These are phyloP conservation scores for Quercus robur DNA, from an alignment of 306 rosid species.

Conservation along the genomic window DNA sequence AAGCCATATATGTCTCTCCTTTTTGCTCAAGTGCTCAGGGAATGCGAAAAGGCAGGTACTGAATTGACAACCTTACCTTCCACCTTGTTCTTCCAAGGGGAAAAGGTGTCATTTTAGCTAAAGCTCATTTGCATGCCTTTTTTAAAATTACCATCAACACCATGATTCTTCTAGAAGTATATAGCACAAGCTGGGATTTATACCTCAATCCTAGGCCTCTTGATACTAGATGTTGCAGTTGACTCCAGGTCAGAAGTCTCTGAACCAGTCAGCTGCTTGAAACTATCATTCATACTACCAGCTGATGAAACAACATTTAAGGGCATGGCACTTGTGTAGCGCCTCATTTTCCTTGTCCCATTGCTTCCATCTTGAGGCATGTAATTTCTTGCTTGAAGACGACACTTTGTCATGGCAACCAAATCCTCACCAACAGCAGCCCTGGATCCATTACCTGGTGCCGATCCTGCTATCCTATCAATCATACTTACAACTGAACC, in stretches of 20 bases:
- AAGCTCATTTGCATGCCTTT: too few species aligned
- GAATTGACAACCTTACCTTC: too few species aligned
- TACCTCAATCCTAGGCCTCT: constrained; percentile 78
- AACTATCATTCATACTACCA: constrained; percentile 61
- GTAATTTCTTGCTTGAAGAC: constrained; percentile 69
- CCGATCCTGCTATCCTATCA: constrained; percentile 94
- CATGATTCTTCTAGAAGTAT: neutral
- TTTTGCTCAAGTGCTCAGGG: neutral
- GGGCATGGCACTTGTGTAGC: constrained; percentile 73
- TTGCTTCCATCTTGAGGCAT: constrained; percentile 67
- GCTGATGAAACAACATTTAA: constrained; percentile 65
- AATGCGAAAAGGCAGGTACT: neutral
- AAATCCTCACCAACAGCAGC: constrained; percentile 97
- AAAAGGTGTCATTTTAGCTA: neutral
- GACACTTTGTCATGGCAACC: constrained; percentile 91
- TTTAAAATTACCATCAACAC: neutral
- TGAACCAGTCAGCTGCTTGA: constrained; percentile 43
- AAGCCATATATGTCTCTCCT: neutral
- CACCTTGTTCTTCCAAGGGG: too few species aligned
- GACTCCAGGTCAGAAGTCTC: constrained; percentile 76
- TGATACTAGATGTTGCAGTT: constrained; percentile 66
- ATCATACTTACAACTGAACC: constrained; percentile 85
- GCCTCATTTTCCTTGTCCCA: constrained; percentile 83
- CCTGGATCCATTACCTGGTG: constrained; percentile 92
- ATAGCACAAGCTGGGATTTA: constrained; percentile 11